These are phyloP conservation scores for Microbotryum saponariae DNA, from an alignment of 1,284 basidiomycete genomes.

Conservation along the genomic window DNA sequence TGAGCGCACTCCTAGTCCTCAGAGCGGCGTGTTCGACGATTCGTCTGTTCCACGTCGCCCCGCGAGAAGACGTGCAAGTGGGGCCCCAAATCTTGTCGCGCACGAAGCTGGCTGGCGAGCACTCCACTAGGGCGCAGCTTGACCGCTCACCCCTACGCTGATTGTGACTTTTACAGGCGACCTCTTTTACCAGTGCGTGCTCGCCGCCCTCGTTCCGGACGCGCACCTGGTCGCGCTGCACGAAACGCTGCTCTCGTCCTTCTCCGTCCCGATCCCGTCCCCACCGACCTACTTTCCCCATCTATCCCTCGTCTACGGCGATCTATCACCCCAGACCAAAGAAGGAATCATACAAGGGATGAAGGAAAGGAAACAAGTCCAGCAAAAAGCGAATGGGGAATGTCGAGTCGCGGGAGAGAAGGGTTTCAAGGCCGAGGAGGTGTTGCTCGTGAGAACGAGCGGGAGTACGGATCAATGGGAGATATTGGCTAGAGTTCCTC, in stretches of 20 bases:
- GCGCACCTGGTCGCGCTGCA: slow-evolving; percentile 22
- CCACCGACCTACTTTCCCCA: slow-evolving; percentile 29
- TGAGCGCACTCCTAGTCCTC: not conserved
- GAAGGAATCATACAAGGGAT: slow-evolving; percentile 14
- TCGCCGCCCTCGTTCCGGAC: slow-evolving; percentile 14
- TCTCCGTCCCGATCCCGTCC: slow-evolving; percentile 14
- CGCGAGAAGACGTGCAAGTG: not conserved
- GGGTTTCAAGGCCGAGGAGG: slow-evolving; percentile 9
- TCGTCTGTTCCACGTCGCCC: not conserved
- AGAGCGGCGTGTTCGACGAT: no score
- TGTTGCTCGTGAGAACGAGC: slow-evolving; percentile 20
- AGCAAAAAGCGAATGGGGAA: not conserved
- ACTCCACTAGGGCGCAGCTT: not conserved
- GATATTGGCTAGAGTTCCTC: slow-evolving; percentile 16
- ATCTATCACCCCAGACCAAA: slow-evolving; percentile 11
- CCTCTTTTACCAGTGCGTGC: slow-evolving; percentile 31
- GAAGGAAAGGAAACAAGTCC: slow-evolving; percentile 2
- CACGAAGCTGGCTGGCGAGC: no score
- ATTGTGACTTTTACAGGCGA: not conserved
- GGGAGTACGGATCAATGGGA: slow-evolving; percentile 27
- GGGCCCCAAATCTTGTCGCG: not conserved
- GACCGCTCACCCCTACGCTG: not conserved
- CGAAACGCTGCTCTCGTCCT: slow-evolving; percentile 12
- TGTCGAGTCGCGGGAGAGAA: slow-evolving; percentile 10
- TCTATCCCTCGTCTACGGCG: slow-evolving; percentile 30